A percentile compares a stretch with the other conserved stretches of the same genome.
These are phyloP conservation scores for Plasmopara viticola DNA, from an alignment of 352 stramenopile genomes.

Conservation along the genomic window DNA sequence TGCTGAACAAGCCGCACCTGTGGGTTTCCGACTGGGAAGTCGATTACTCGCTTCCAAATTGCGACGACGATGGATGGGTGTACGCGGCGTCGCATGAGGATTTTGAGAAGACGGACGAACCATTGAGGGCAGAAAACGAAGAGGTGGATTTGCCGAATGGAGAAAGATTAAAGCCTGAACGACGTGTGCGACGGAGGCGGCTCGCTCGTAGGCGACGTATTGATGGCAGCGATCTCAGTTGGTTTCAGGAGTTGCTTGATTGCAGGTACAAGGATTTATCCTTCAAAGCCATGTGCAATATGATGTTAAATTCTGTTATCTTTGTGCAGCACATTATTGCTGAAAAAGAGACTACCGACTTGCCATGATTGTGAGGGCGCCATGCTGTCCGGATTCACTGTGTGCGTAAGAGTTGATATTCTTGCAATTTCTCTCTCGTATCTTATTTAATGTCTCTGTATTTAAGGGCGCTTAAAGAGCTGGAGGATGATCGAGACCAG, in stretches of 20 bases:
- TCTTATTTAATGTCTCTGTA: constrained; percentile 2
- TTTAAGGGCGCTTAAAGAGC: constrained; percentile 34
- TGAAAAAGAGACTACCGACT: constrained; percentile 67
- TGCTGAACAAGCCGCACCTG: constrained; percentile 66
- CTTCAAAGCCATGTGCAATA: too few relatives aligned
- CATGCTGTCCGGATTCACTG: constrained; percentile 44
- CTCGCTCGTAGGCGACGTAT: constrained; percentile 62
- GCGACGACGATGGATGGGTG: constrained; percentile 66
- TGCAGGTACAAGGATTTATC: constrained; percentile 40
- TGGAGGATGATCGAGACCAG: constrained; percentile 43
- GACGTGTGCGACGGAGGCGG: constrained; percentile 41
- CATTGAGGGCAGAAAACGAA: constrained; percentile 4
- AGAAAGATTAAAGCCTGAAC: constrained; percentile 2
- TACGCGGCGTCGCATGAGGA: constrained; percentile 41
- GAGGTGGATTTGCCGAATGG: background rate
- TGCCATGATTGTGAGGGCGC: constrained; percentile 64
- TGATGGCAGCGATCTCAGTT: constrained; percentile 67
- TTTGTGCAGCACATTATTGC: constrained; percentile 37
- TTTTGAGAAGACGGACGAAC: constrained; percentile 25
- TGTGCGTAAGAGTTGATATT: constrained; percentile 39
- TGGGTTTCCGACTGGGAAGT: constrained; percentile 70
- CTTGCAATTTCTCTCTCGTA: too few relatives aligned
- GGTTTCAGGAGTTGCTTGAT: constrained; percentile 79
- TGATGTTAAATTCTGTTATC: background rate
- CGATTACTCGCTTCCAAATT: constrained; percentile 40